These are phyloP conservation scores for Annona squamosa DNA, from an alignment of 164 flowering plant genomes.

Conservation along the genomic window DNA sequence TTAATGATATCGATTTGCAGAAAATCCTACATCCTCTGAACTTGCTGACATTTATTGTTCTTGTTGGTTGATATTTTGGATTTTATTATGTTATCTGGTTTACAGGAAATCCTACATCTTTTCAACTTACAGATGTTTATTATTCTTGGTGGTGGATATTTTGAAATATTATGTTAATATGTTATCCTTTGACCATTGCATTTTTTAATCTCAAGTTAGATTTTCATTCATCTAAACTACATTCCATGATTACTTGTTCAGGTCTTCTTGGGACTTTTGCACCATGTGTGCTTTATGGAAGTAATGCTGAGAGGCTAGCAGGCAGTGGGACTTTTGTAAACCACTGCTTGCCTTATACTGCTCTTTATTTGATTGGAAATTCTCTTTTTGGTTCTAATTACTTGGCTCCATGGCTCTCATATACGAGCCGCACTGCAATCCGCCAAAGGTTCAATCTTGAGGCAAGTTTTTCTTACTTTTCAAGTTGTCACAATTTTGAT, in stretches of 20 bases:
- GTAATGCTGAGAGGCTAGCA: slow-evolving; percentile 82
- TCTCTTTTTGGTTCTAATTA: slow-evolving; percentile 63
- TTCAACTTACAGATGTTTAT: neutral
- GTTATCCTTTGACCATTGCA: too few species aligned
- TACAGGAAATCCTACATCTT: neutral
- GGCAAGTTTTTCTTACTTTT: slow-evolving; percentile 30
- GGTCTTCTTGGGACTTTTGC: slow-evolving; percentile 85
- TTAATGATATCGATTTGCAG: neutral
- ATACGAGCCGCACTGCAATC: slow-evolving; percentile 64
- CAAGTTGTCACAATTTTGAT: neutral
- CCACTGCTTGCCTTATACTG: slow-evolving; percentile 75
- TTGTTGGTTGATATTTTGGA: neutral
- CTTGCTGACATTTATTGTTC: neutral
- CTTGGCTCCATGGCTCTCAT: slow-evolving; percentile 79
- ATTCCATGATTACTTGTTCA: slow-evolving; percentile 18
- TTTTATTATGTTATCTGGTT: neutral
- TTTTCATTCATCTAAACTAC: neutral
- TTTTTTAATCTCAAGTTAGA: too few species aligned
- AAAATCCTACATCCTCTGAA: neutral
- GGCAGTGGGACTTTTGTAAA: slow-evolving; percentile 57
- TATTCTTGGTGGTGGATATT: neutral
- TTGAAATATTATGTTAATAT: neutral
- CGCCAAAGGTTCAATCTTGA: slow-evolving; percentile 78
- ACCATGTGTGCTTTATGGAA: slow-evolving; percentile 86
- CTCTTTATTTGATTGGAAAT: slow-evolving; percentile 74